Conservation (phyloP, 352 stramenopile genomes). For the Phytophthora syringae region DNA sequence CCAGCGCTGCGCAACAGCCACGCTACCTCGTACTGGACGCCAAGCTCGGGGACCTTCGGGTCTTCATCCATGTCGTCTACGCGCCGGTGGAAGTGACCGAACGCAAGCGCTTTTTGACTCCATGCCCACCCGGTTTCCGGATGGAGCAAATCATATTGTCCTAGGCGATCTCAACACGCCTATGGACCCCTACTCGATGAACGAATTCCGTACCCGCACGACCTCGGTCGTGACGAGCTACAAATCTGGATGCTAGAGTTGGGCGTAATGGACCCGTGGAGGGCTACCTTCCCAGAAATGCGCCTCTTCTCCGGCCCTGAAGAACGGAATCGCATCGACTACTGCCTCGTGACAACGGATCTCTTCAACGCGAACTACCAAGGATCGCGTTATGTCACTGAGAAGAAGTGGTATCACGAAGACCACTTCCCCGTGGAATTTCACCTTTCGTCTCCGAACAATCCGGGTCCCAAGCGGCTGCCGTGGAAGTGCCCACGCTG, state of each 20-base stretch:
- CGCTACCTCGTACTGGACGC: too few species aligned
- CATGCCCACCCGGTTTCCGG: background rate
- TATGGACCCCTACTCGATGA: background rate
- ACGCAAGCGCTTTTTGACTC: background rate
- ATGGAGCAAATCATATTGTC: background rate
- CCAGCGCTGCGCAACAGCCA: too few species aligned
- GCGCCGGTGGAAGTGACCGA: background rate
- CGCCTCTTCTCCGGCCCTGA: background rate
- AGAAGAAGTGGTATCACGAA: background rate
- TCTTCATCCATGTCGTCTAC: too few species aligned
- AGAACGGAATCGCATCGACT: background rate
- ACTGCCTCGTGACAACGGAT: background rate
- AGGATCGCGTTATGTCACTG: background rate
- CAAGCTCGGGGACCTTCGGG: too few species aligned
- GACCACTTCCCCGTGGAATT: background rate
- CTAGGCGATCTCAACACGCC: background rate
- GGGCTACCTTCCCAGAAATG: background rate
- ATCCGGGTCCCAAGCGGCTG: background rate
- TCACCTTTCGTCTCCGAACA: background rate
- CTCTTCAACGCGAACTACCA: background rate
- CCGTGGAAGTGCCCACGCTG: background rate
- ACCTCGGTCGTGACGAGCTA: background rate
- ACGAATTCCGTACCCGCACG: background rate
- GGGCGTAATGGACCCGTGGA: background rate
- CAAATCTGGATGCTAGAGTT: background rate